Base-by-base conservation (phyloP, 2,329 filamentous ascomycete species). In the Alternaria longipes region DNA sequence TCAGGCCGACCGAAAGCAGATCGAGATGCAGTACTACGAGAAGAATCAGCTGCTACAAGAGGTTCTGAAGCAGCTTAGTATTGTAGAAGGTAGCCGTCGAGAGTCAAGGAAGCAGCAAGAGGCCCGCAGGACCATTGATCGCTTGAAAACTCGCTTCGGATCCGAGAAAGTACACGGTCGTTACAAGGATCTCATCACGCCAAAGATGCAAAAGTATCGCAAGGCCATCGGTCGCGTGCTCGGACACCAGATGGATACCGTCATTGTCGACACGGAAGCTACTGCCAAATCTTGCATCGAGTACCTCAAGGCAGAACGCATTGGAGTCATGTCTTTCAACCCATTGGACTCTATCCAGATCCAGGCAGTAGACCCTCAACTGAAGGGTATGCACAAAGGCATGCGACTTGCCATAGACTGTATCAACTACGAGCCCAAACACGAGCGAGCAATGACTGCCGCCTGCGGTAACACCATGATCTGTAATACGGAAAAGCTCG, bases 341-440 rank as follows among this genome's bases (percentile, higher is more conserved):
- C 95, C 95, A 1, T 85, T 99, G 18, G 95, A 99, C 82, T 97
- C 97, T 54, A 97, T 99, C 78, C 96, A 98, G 74, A 94, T 97
- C 75, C 94, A 92, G 77, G 89, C 92, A 11, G 88, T 95, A 60
- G 97, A 97, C 76, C 91, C 93, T 5, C 94, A 92, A 61, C 84
- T 99, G 67, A 97, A 97, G 80, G 92, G 93, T 28, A 90, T 97
- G 77, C 86, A 92, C 56, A 91, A 92, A 40, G 92, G 91, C 46
- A 89, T 89, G 79, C 89, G 94, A 8, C 86, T 97, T 59, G 96
- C 94, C 0, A 97, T 99, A 65, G 95, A 99, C 77, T 96, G 93
- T 0, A 94, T 99, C 70, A 93, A 97, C 74, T 99, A 95, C 73
- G 95, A 98, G 71, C 86, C 90, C 3, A 88, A 90, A 1, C 87